phyloP scores from a whole-genome alignment of 2,329 filamentous ascomycete species.

The Claviceps humidiphila region DNA sequence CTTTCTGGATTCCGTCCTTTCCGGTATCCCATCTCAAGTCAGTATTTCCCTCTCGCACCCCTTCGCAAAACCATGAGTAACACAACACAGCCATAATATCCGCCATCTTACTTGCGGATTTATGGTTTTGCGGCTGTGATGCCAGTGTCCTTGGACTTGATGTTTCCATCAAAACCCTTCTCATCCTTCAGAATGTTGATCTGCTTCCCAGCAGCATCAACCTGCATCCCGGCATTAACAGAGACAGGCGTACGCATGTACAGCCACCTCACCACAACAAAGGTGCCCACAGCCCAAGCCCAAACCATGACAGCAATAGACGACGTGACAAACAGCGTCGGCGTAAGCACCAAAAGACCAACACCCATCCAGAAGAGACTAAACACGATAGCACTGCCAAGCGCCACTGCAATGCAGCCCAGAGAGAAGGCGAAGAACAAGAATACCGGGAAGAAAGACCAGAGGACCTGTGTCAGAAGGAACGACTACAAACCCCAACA shows the following conservation, averaged over 20 bases:
- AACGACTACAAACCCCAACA: slow-evolving; percentile 41
- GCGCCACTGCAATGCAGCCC: slow-evolving; percentile 47
- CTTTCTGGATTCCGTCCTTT: too few relatives aligned
- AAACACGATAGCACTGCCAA: slow-evolving; percentile 50
- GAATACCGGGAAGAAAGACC: slow-evolving; percentile 53
- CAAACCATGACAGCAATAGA: slow-evolving; percentile 51
- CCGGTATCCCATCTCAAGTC: too few relatives aligned
- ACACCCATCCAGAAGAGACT: slow-evolving; percentile 54
- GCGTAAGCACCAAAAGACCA: slow-evolving; percentile 54
- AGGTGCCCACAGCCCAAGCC: slow-evolving; percentile 52
- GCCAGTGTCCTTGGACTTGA: not conserved
- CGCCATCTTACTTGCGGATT: not conserved
- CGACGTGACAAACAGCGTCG: slow-evolving; percentile 53
- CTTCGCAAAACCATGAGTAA: too few relatives aligned
- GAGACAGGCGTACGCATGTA: slow-evolving; percentile 24
- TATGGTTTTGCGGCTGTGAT: not conserved
- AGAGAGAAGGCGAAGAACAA: slow-evolving; percentile 56
- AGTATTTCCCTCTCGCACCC: too few relatives aligned
- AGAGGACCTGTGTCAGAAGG: slow-evolving; percentile 47
- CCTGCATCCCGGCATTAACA: slow-evolving; percentile 9
- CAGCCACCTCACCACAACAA: slow-evolving; percentile 33
- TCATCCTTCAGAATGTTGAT: slow-evolving; percentile 12
- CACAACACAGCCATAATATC: too few relatives aligned
- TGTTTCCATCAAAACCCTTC: slow-evolving; percentile 10
- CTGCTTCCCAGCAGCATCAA: slow-evolving; percentile 11